phyloP scores from a whole-genome alignment of 257 asterid species.

The Solanum lycopersicoides region DNA sequence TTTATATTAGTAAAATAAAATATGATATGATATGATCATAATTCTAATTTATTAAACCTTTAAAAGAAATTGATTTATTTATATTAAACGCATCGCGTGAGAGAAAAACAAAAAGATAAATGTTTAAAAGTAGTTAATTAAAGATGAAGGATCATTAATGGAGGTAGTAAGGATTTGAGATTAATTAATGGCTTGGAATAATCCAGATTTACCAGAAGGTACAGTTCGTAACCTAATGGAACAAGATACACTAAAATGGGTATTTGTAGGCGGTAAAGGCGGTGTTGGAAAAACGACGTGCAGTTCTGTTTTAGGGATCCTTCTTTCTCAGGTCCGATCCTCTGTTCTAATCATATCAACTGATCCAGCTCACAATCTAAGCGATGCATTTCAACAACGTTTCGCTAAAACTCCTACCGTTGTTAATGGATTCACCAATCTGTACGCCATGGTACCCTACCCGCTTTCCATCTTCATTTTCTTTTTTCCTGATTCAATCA shows the following conservation, averaged over 20 bases:
- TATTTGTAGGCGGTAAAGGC: conserved; percentile 94
- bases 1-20: too few species aligned
- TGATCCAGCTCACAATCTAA: conserved; percentile 94
- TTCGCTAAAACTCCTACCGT: conserved; percentile 86
- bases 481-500: neutral
- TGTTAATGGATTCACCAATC: conserved; percentile 82
- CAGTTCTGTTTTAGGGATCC: conserved; percentile 69
- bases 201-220: conserved; percentile 60
- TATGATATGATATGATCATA: too few species aligned
- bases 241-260: conserved; percentile 84
- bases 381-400: conserved; percentile 91
- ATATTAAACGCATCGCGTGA: too few species aligned
- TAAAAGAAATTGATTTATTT: neutral
- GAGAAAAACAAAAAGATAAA: too few species aligned
- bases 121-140: too few species aligned
- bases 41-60: too few species aligned
- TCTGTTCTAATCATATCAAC: conserved; percentile 94
- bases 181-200: neutral
- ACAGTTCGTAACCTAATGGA: conserved; percentile 65
- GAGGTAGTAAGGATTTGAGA: too few species aligned
- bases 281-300: conserved; percentile 97
- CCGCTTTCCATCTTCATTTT: neutral
- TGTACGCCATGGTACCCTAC: conserved; percentile 74
- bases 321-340: conserved; percentile 59
- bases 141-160: too few species aligned